A percentile compares a stretch with the other conserved stretches of the same genome.
phyloP scores from a whole-genome alignment of 2,329 filamentous ascomycete genomes.

The Aureobasidium subglaciale region DNA sequence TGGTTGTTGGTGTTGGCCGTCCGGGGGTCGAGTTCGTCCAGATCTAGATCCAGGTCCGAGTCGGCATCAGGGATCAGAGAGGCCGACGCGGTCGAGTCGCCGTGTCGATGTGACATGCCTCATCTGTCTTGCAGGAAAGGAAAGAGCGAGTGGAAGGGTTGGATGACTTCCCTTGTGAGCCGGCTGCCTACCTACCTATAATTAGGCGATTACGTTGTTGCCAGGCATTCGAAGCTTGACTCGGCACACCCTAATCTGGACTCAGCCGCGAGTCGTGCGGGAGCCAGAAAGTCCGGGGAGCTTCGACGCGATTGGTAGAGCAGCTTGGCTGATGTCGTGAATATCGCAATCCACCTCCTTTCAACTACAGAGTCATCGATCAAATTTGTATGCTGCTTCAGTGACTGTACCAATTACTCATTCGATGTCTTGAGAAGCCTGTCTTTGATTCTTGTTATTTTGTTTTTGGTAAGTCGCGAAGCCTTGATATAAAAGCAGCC shows the following conservation, averaged over 20 bases:
- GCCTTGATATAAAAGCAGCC: neutral
- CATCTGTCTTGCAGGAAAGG: conserved; percentile 22
- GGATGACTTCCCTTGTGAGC: neutral
- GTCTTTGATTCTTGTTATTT: neutral
- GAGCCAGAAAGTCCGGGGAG: neutral
- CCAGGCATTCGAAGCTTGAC: neutral
- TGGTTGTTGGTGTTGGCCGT: conserved; percentile 27
- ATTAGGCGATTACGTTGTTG: conserved; percentile 13
- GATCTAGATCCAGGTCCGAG: conserved; percentile 67
- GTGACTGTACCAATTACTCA: neutral
- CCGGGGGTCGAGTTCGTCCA: conserved; percentile 69
- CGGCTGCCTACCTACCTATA: conserved; percentile 5
- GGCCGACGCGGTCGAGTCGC: conserved; percentile 37
- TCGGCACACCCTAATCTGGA: neutral
- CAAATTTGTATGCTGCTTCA: neutral
- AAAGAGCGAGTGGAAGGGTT: no score
- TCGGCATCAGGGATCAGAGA: conserved; percentile 31
- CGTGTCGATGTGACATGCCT: conserved; percentile 41
- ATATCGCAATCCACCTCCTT: conserved; percentile 1
- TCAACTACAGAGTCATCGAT: neutral
- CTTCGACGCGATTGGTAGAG: neutral
- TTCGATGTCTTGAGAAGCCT: neutral
- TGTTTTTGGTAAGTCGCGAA: neutral
- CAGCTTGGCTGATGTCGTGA: conserved; percentile 1
- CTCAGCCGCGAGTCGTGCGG: neutral